These are phyloP conservation scores for Apiotrichum montevideense DNA, from an alignment of 1,284 basidiomycete genomes.

Conservation along the genomic window DNA sequence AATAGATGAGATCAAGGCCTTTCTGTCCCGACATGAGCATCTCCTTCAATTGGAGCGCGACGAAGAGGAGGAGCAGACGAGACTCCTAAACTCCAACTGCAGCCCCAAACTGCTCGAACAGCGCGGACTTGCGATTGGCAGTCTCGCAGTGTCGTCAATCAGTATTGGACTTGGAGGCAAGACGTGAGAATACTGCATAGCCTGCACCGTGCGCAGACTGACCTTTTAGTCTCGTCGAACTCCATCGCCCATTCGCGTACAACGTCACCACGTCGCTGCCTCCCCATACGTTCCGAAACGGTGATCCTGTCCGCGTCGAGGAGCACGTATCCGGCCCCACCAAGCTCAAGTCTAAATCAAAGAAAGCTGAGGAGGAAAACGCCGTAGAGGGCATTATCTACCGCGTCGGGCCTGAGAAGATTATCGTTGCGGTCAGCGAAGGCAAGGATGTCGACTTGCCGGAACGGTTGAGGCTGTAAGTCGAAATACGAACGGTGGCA, in stretches of 20 bases:
- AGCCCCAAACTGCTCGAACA: constrained; percentile 77
- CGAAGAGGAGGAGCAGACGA: constrained; percentile 74
- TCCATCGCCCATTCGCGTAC: constrained; percentile 75
- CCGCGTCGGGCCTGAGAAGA: constrained; percentile 64
- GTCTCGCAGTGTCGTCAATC: constrained; percentile 63
- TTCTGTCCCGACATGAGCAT: constrained; percentile 63
- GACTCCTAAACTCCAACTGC: constrained; percentile 74
- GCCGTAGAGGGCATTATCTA: constrained; percentile 71
- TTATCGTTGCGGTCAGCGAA: constrained; percentile 67
- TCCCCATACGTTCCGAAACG: constrained; percentile 74
- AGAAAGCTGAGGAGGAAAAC: constrained; percentile 28
- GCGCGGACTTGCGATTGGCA: constrained; percentile 72
- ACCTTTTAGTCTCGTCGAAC: constrained; percentile 64
- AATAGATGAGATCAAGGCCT: constrained; percentile 51
- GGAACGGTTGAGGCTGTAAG: constrained; percentile 65
- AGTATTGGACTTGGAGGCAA: constrained; percentile 83
- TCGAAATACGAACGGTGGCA: not conserved
- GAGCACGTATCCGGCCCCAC: constrained; percentile 55
- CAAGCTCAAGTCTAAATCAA: constrained; percentile 52
- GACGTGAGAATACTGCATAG: constrained; percentile 53
- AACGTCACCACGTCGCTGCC: constrained; percentile 67
- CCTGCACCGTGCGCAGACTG: not conserved
- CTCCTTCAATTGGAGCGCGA: constrained; percentile 68
- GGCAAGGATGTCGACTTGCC: constrained; percentile 69
- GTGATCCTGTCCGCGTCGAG: constrained; percentile 78